phyloP scores from a whole-genome alignment of 768 basidiomycete genomes.

The Amanita thiersii region DNA sequence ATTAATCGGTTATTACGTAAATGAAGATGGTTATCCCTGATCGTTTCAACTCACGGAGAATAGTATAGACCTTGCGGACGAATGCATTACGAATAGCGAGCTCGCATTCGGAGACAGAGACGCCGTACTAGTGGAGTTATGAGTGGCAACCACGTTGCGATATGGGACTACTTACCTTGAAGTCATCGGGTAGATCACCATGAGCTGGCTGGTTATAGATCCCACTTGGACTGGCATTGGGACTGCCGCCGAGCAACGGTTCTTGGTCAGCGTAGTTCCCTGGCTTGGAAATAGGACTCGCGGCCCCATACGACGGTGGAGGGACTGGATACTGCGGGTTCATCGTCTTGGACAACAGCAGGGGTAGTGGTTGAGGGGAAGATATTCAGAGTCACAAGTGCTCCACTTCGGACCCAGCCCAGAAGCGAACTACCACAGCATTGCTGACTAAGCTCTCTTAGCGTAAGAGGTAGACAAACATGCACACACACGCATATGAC shows the following conservation, averaged over 20 bases:
- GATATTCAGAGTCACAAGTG: background rate
- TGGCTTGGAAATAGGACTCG: conserved; percentile 23
- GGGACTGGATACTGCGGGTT: conserved; percentile 43
- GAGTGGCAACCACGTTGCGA: background rate
- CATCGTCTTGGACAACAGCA: conserved; percentile 31
- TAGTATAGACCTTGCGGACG: conserved; percentile 85
- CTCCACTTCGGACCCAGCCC: background rate
- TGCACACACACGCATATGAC: background rate
- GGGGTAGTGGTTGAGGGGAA: background rate
- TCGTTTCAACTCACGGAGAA: conserved; percentile 58
- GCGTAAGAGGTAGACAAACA: background rate
- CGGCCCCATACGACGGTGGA: conserved; percentile 54
- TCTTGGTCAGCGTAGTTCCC: conserved; percentile 28
- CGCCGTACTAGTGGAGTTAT: conserved; percentile 53
- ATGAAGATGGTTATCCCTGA: background rate
- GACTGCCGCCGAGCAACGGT: conserved; percentile 53
- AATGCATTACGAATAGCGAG: conserved; percentile 78
- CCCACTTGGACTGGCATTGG: conserved; percentile 34
- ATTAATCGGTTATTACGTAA: no score
- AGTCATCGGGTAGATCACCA: conserved; percentile 85
- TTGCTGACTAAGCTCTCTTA: conserved; percentile 5
- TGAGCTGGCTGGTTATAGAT: conserved; percentile 66
- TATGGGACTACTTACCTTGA: conserved; percentile 53
- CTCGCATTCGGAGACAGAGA: conserved; percentile 70
- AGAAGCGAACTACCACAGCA: no score